Percentiles rank a stretch among this genome's conserved stretches.
phyloP scores from a whole-genome alignment of 2,329 filamentous ascomycete genomes.

The Claviceps spartinae region DNA sequence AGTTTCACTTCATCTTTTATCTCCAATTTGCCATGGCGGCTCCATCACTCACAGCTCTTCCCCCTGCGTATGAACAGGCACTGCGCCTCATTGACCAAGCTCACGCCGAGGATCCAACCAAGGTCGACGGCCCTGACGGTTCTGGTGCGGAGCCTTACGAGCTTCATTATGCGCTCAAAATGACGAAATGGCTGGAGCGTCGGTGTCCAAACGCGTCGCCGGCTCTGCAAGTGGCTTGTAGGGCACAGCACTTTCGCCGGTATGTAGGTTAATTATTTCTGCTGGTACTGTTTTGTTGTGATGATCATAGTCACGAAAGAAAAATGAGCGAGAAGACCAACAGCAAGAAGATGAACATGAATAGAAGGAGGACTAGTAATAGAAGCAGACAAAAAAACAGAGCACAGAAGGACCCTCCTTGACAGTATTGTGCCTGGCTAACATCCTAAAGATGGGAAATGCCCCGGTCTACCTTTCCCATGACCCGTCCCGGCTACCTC shows the following conservation, averaged over 20 bases:
- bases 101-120: conserved; percentile 23
- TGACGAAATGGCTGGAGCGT: conserved; percentile 57
- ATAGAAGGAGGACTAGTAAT: too few relatives aligned
- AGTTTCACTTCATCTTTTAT: not conserved
- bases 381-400: too few relatives aligned
- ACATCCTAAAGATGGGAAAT: conserved; percentile 55
- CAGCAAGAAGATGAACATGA: too few relatives aligned
- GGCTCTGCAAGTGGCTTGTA: conserved; percentile 58
- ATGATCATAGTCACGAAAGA: not conserved
- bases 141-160: conserved; percentile 50
- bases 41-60: not conserved
- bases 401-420: too few relatives aligned
- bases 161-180: conserved; percentile 68
- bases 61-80: conserved; percentile 30
- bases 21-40: not conserved
- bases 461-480: conserved; percentile 57
- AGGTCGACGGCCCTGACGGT: conserved; percentile 27
- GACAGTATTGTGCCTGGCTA: not conserved
- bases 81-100: conserved; percentile 60
- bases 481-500: conserved; percentile 63
- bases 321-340: too few relatives aligned
- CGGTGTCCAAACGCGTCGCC: conserved; percentile 50
- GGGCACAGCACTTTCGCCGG: conserved; percentile 72
- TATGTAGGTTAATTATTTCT: conserved; percentile 10
- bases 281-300: not conserved